Base-by-base conservation (phyloP, 208 protist genomes). In the Zelonia costaricensis region DNA sequence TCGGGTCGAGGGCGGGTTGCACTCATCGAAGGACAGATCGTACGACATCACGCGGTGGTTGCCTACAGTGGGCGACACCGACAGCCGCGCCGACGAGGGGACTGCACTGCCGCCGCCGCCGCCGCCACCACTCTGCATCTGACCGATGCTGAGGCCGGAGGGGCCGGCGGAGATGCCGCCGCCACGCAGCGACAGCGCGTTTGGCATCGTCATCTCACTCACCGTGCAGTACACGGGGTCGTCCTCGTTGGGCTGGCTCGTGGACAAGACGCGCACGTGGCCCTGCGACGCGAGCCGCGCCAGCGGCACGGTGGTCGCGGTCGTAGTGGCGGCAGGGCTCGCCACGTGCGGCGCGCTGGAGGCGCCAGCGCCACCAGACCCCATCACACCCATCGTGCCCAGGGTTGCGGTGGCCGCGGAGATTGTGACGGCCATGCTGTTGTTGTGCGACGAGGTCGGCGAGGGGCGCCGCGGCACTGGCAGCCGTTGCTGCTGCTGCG, bases 171-270 rank as follows among this genome's bases (percentile, higher is more conserved):
- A 60, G 43, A 13, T 8, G 36, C 39, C 48, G 48, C 36, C 60
- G 16, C 64, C 40, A 1, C 56, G 56, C 56, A 49, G 28, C 31
- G 54, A 60, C 2, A 43, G 31, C 27, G 53, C 39, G 12, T 65
- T 75, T 6, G 55, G 57, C 60, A 67, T 64, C 18, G 69, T 64
- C 54, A 62, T 69, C 25, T 75, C 69, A 38, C 69, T 75, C 30
- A 75, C 69, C 10, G 69, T 63, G 59, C 42, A 62, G 40, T 47
- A 64, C 30, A 64, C 53, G 18, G 53, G 46, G 33, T 64, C 54
- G 9, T 75, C 69, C n/a, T 75, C 69, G 1, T 28, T 42, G 20
- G 54, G 59, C 12, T 56, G 39, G 38, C 52, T 74, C 9, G 15
- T 15, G 42, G 58, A 66, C 12, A 63, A 33, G 9, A 63, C 1